These are phyloP conservation scores for Artomyces pyxidatus DNA, from an alignment of 768 basidiomycete species.

Conservation along the genomic window DNA sequence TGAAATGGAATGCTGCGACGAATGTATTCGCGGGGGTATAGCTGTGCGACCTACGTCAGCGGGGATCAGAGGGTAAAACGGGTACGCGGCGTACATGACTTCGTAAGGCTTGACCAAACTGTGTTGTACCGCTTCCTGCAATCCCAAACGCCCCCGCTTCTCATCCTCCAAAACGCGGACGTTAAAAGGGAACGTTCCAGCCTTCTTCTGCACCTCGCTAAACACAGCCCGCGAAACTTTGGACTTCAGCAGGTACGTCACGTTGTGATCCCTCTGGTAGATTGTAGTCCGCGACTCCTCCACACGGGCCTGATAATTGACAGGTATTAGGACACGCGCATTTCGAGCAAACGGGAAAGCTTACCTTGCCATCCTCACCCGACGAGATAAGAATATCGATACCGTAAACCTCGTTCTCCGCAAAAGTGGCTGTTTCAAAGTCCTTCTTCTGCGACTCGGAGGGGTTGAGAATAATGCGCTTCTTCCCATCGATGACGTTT, in stretches of 20 bases:
- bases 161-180: constrained; percentile 91
- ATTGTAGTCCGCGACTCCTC: constrained; percentile 90
- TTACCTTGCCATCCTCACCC: constrained; percentile 85
- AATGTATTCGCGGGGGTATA: constrained; percentile 78
- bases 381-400: constrained; percentile 88
- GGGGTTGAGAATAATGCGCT: constrained; percentile 89
- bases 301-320: constrained; percentile 56
- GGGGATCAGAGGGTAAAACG: neutral
- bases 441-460: constrained; percentile 77
- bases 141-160: constrained; percentile 89
- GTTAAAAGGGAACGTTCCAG: constrained; percentile 97
- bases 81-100: constrained; percentile 59
- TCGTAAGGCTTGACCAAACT: constrained; percentile 91
- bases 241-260: constrained; percentile 95
- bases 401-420: constrained; percentile 92
- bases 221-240: constrained; percentile 96
- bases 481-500: constrained; percentile 93
- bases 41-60: constrained; percentile 28
- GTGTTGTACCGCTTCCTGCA: constrained; percentile 94
- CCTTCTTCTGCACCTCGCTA: constrained; percentile 96
- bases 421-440: constrained; percentile 78
- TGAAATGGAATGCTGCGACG: constrained; percentile 96
- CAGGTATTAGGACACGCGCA: constrained; percentile 1
- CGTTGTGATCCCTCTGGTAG: constrained; percentile 79
- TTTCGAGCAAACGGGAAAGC: constrained; percentile 12